Evolutionary conservation across 352 stramenopile species (phyloP).

Genomic region (Globisporangium echinulatum): DNA sequence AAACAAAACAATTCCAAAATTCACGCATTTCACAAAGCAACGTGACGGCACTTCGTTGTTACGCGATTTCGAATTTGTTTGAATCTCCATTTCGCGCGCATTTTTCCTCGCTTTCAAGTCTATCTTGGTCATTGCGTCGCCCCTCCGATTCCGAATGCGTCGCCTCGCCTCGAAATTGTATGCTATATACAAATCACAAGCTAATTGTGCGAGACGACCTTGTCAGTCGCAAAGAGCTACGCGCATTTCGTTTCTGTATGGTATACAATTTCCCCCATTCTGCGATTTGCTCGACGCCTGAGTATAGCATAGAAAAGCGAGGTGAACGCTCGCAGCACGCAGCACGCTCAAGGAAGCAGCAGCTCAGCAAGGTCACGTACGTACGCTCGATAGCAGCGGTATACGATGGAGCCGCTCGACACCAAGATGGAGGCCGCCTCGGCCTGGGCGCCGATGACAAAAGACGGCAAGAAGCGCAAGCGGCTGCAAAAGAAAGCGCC

Average conservation of each 20-base stretch:
- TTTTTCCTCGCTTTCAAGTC: too few species aligned
- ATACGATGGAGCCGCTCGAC: slow-evolving; percentile 62
- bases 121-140: too few species aligned
- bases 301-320: slow-evolving; percentile 85
- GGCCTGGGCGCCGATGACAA: slow-evolving; percentile 60
- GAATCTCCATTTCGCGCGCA: too few species aligned
- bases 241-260: slow-evolving; percentile 51
- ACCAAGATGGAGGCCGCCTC: slow-evolving; percentile 16
- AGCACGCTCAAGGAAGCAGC: background rate
- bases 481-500: slow-evolving; percentile 88
- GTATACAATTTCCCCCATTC: slow-evolving; percentile 75
- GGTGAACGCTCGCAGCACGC: slow-evolving; percentile 26
- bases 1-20: too few species aligned
- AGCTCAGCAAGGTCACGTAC: background rate
- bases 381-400: background rate
- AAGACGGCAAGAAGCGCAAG: slow-evolving; percentile 86
- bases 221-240: background rate
- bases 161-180: background rate
- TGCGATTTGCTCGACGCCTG: slow-evolving; percentile 57
- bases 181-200: background rate
- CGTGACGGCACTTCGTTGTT: too few species aligned
- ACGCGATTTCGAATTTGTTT: too few species aligned
- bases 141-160: background rate
- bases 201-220: background rate
- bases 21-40: too few species aligned